These are phyloP conservation scores for Sambucus nigra DNA, from an alignment of 129 eudicot genomes.

Conservation along the genomic window DNA sequence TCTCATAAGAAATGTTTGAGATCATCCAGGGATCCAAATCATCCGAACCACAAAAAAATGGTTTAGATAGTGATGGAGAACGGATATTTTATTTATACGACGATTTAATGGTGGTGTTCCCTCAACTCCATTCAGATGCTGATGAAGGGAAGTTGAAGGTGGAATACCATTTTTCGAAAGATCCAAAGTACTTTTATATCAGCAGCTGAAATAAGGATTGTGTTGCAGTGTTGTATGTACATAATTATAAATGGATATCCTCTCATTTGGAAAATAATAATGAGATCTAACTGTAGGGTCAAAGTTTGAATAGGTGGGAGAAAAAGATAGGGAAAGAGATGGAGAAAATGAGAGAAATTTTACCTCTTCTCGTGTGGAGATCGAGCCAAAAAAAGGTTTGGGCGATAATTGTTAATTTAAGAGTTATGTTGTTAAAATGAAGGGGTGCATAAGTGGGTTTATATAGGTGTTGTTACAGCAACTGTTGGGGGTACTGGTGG, in stretches of 20 bases:
- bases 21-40: constrained; percentile 19
- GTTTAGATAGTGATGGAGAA: constrained; percentile 17
- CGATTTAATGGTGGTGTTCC: constrained; percentile 73
- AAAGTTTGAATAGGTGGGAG: too few relatives aligned
- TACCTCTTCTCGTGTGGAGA: too few relatives aligned
- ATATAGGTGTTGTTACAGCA: too few relatives aligned
- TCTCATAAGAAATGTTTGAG: constrained; percentile 39
- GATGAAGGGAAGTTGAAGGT: constrained; percentile 84
- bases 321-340: too few relatives aligned
- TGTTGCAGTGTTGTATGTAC: constrained; percentile 14
- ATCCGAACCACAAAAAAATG: constrained; percentile 18
- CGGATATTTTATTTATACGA: constrained; percentile 48
- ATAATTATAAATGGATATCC: not conserved
- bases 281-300: not conserved
- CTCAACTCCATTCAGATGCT: constrained; percentile 73
- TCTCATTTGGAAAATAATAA: not conserved
- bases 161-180: constrained; percentile 69
- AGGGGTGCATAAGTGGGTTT: too few relatives aligned
- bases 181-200: constrained; percentile 75
- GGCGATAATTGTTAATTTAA: too few relatives aligned
- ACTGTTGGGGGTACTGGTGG: too few relatives aligned
- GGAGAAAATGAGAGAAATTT: too few relatives aligned
- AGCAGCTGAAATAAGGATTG: constrained; percentile 40
- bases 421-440: too few relatives aligned
- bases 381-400: too few relatives aligned